These are phyloP conservation scores for Climacium dendroides DNA, from an alignment of 225 moss, liverwort and hornwort species.

Conservation along the genomic window DNA sequence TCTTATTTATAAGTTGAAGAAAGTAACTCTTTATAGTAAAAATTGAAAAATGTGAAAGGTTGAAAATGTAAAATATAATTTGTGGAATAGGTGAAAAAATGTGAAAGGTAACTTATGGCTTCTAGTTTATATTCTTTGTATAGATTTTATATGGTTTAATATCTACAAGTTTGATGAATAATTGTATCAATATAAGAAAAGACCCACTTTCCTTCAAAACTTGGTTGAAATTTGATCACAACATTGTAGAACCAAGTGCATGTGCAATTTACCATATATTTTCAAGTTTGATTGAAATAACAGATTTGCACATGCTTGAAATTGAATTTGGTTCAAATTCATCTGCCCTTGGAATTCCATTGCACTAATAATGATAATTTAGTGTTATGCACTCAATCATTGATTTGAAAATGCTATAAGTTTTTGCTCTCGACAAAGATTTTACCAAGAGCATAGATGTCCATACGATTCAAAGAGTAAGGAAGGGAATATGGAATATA, in stretches of 20 bases:
- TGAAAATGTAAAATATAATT: background rate
- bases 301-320: rapidly evolving
- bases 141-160: background rate
- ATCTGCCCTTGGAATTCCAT: background rate
- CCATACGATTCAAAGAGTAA: background rate
- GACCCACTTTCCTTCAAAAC: rapidly evolving
- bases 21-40: too few relatives aligned
- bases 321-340: background rate
- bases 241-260: background rate
- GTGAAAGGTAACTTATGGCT: background rate
- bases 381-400: background rate
- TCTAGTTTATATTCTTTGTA: background rate
- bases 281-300: background rate
- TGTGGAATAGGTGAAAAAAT: background rate
- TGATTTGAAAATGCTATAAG: too few relatives aligned
- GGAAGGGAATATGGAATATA: too few relatives aligned
- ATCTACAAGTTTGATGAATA: background rate
- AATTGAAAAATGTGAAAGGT: background rate
- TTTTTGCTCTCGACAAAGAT: background rate
- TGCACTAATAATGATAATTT: background rate
- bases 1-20: background rate
- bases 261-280: too few relatives aligned
- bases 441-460: background rate
- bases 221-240: background rate
- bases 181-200: background rate